phyloP scores from a whole-genome alignment of 768 basidiomycete genomes.

The Serendipita sp. region DNA sequence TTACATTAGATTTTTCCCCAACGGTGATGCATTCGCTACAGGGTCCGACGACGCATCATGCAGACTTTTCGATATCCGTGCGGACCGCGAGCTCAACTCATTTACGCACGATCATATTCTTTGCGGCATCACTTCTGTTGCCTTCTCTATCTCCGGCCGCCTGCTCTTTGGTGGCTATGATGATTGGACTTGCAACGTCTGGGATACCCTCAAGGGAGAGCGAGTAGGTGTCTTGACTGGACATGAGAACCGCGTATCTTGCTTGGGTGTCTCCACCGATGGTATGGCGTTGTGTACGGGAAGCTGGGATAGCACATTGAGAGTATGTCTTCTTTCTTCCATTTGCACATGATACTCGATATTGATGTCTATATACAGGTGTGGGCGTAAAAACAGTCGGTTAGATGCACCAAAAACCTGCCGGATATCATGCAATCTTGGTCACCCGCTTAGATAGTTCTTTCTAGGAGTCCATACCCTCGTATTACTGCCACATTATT shows the following conservation, averaged over 20 bases:
- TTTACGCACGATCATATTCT: conserved; percentile 98
- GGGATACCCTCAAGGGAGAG: conserved; percentile 98
- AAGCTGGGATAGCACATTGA: conserved; percentile 92
- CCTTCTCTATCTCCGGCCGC: conserved; percentile 93
- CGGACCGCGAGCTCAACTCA: conserved; percentile 89
- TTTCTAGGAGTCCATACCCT: background rate
- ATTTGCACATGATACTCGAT: conserved; percentile 7
- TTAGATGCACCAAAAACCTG: no score
- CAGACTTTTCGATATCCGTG: conserved; percentile 92
- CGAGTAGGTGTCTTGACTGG: conserved; percentile 94
- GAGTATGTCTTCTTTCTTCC: conserved; percentile 36
- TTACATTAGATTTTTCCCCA: conserved; percentile 81
- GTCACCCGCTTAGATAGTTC: no score
- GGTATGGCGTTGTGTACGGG: conserved; percentile 99
- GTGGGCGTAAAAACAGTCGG: conserved; percentile 45
- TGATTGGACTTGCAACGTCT: conserved; percentile 99
- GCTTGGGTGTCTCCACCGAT: conserved; percentile 87
- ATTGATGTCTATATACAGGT: conserved; percentile 32
- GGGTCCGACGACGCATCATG: conserved; percentile 98
- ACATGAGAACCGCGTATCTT: conserved; percentile 95
- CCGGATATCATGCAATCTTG: no score
- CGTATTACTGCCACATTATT: background rate
- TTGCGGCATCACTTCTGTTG: conserved; percentile 97
- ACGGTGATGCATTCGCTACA: conserved; percentile 96
- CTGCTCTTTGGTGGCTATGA: conserved; percentile 98